Evolutionary conservation across 805 yeast species (phyloP), one percentile per base, ranked within the genome.

Genomic region (Starmera pachycereana): DNA sequence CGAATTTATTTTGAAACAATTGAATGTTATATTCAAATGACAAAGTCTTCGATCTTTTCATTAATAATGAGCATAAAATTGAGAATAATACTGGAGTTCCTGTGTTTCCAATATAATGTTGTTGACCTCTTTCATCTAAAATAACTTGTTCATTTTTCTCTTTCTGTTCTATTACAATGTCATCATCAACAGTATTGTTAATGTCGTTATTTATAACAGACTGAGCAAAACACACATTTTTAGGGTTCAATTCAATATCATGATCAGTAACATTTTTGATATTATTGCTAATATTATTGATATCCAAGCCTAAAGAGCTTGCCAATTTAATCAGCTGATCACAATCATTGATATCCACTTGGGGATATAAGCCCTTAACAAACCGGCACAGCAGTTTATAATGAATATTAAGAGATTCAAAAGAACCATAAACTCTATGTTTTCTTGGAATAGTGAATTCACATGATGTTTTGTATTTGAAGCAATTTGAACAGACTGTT

Each of bases 71-170:
- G 43, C 72, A 66, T 8, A 69, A 44, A 1, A 70, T 66, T 37
- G 61, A 65, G 40, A 69, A 53, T 25, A 69, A 44, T 2, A 70
- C 65, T 0, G 71, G 67, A 2, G 73, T 68, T 19, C 74, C 72
- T 13, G 61, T 61, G 16, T 66, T 61, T 1, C 75, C 75, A 38
- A 70, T 63, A 42, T 65, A 70, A 49, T 70, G 75, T 0, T 71
- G 62, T 39, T 67, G 69, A 5, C 74, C 74, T 41, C 60, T 62
- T 18, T 61, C 52, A 44, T 70, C 76, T 53, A 62, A 62, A 16
- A 69, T 58, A 32, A 69, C 47, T n/a, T 66, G 44, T 39, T 62
- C 68, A 18, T 50, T n/a, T 14, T 41, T 33, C 11, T 32, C 42
- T 27, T 38, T 38, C 7, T 31, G 35, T 35, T 44, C 32, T 19